These are phyloP conservation scores for Gossypium thurberi DNA, from an alignment of 345 rosid species.

Conservation along the genomic window DNA sequence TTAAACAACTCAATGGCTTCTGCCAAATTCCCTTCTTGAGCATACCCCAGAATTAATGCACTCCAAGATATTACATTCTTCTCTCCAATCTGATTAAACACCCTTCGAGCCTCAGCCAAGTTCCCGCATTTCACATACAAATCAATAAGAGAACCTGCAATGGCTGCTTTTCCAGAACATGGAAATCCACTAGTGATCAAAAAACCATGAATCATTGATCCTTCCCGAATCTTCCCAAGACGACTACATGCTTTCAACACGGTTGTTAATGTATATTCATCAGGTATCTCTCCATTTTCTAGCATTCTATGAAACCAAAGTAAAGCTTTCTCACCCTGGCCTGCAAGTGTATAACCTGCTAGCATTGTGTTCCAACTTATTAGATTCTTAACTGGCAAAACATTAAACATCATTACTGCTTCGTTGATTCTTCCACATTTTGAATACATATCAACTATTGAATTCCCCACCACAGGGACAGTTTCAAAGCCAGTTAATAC, in stretches of 20 bases:
- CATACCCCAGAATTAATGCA: conserved; percentile 71
- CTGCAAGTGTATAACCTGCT: conserved; percentile 46
- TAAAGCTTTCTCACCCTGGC: conserved; percentile 52
- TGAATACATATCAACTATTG: conserved; percentile 71
- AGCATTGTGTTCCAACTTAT: conserved; percentile 81
- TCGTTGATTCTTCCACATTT: conserved; percentile 61
- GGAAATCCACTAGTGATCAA: conserved; percentile 54
- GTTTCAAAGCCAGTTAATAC: conserved; percentile 46
- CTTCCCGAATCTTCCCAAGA: conserved; percentile 42
- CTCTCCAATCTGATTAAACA: conserved; percentile 46
- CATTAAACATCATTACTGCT: conserved; percentile 44
- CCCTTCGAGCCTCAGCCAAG: conserved; percentile 44
- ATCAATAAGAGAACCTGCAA: conserved; percentile 69
- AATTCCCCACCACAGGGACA: conserved; percentile 61
- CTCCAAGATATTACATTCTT: conserved; percentile 70
- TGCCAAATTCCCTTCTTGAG: conserved; percentile 57
- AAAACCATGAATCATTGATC: conserved; percentile 58
- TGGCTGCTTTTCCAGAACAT: conserved; percentile 27
- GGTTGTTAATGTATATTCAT: conserved; percentile 66
- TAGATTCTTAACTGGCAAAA: conserved; percentile 41
- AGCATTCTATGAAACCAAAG: conserved; percentile 48
- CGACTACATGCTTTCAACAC: conserved; percentile 59
- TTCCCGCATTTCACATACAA: conserved; percentile 66
- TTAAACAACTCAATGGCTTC: conserved; percentile 68
- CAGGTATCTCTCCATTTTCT: conserved; percentile 36